A percentile compares a stretch with the other conserved stretches of the same genome.
phyloP scores from a whole-genome alignment of 345 rosid genomes.

The Lagerstroemia speciosa region DNA sequence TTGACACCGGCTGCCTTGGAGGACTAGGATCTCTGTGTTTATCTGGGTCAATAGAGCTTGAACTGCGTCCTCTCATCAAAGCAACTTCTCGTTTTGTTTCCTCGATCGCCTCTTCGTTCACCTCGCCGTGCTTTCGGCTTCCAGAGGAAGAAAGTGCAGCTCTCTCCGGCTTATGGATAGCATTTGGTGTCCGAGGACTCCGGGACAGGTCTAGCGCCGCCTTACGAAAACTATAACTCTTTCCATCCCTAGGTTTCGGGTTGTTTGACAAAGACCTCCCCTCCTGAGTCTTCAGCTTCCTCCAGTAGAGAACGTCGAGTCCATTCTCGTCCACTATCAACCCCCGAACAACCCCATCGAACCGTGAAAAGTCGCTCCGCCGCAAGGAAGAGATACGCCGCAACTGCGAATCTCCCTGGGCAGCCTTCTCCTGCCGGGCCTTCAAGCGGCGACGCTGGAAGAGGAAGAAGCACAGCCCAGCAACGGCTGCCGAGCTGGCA shows the following conservation, averaged over 20 bases:
- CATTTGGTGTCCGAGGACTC: not conserved
- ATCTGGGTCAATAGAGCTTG: not conserved
- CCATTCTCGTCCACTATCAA: constrained; percentile 69
- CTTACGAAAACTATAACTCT: not conserved
- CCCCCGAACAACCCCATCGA: constrained; percentile 40
- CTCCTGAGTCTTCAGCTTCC: constrained; percentile 29
- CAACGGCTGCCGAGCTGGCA: constrained; percentile 40
- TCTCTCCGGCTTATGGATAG: not conserved
- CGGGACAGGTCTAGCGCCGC: not conserved
- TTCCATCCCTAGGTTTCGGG: not conserved
- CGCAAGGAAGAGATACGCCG: constrained; percentile 9
- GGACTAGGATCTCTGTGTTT: not conserved
- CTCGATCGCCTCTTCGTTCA: not conserved
- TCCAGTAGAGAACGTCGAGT: constrained; percentile 74
- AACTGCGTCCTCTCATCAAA: constrained; percentile 30
- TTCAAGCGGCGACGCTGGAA: constrained; percentile 6
- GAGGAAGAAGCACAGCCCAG: constrained; percentile 36
- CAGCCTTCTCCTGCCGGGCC: not conserved
- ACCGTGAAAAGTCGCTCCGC: constrained; percentile 23
- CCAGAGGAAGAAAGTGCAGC: not conserved
- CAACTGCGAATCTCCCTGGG: not conserved
- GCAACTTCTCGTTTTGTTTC: constrained; percentile 33
- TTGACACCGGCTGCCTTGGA: not conserved
- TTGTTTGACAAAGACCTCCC: constrained; percentile 6
- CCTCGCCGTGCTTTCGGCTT: not conserved